Conservation (phyloP, 139 green algal genomes). For the Penium margaritaceum region DNA sequence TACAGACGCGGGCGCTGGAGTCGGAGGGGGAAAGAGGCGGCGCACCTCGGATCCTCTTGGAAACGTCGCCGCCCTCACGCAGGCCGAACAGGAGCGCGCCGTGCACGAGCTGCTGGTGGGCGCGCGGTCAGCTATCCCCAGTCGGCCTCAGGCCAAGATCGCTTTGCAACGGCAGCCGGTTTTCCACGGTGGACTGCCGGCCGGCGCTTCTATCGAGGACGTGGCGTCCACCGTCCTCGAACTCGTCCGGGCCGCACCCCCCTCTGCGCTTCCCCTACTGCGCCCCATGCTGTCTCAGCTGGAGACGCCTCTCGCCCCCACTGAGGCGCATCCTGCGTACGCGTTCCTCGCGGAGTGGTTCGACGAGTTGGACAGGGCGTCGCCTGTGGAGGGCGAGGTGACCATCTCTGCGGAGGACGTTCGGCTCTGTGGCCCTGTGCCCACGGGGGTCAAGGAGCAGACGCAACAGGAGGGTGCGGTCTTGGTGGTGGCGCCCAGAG, state of each 20-base stretch:
- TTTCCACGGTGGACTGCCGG: background rate
- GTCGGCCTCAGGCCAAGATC: too few species aligned
- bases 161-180: background rate
- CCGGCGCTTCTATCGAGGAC: background rate
- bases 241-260: too few species aligned
- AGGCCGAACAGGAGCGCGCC: background rate
- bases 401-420: background rate
- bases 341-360: conserved; percentile 23
- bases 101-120: conserved; percentile 13
- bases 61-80: conserved; percentile 4
- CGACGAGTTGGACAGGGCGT: background rate
- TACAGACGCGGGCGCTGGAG: too few species aligned
- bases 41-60: background rate
- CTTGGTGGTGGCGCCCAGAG: background rate
- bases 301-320: background rate
- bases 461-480: too few species aligned
- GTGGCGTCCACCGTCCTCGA: background rate
- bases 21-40: too few species aligned
- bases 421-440: background rate
- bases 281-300: background rate
- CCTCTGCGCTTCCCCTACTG: too few species aligned
- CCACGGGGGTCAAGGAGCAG: background rate
- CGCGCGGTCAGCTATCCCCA: background rate
- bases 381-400: background rate
- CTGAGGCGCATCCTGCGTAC: conserved; percentile 4